These are phyloP conservation scores for Purpureocillium takamizusanense DNA, from an alignment of 2,329 filamentous ascomycete species.

Conservation along the genomic window DNA sequence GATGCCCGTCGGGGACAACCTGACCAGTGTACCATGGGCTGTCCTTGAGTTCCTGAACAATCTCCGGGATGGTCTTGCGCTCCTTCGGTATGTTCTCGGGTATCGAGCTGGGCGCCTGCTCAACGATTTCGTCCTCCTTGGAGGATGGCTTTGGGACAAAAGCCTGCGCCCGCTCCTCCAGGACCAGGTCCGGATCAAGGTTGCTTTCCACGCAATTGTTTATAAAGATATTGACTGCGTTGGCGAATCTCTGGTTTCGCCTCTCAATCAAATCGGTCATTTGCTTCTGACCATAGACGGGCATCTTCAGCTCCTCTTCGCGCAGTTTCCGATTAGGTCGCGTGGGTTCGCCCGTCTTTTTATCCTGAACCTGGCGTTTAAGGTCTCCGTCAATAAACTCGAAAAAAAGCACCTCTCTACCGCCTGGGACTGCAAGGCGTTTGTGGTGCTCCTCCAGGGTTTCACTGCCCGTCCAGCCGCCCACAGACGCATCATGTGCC, in stretches of 20 bases:
- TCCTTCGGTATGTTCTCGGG: constrained; percentile 71
- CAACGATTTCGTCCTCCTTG: constrained; percentile 19
- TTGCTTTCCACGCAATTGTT: constrained; percentile 58
- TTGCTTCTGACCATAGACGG: constrained; percentile 85
- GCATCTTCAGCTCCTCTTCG: constrained; percentile 81
- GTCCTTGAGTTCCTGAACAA: constrained; percentile 73
- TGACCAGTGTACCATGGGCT: constrained; percentile 85
- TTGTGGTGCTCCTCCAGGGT: constrained; percentile 21
- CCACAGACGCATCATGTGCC: constrained; percentile 46
- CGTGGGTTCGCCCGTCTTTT: constrained; percentile 64
- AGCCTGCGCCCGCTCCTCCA: constrained; percentile 48
- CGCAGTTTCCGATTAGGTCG: constrained; percentile 59
- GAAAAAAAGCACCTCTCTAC: constrained; percentile 71
- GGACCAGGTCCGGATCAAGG: constrained; percentile 56
- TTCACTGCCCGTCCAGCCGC: constrained; percentile 43
- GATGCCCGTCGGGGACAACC: constrained; percentile 86
- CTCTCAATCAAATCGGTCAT: constrained; percentile 86
- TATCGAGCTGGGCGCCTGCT: constrained; percentile 33
- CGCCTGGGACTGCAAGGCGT: constrained; percentile 14
- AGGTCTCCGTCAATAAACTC: constrained; percentile 90
- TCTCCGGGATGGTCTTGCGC: constrained; percentile 71
- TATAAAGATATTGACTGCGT: constrained; percentile 68
- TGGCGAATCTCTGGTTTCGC: constrained; percentile 73
- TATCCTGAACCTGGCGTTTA: constrained; percentile 66
- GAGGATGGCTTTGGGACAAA: constrained; percentile 55